Base-by-base conservation (phyloP, 1,139 yeast species). In the Saccharomyces hybrid region DNA sequence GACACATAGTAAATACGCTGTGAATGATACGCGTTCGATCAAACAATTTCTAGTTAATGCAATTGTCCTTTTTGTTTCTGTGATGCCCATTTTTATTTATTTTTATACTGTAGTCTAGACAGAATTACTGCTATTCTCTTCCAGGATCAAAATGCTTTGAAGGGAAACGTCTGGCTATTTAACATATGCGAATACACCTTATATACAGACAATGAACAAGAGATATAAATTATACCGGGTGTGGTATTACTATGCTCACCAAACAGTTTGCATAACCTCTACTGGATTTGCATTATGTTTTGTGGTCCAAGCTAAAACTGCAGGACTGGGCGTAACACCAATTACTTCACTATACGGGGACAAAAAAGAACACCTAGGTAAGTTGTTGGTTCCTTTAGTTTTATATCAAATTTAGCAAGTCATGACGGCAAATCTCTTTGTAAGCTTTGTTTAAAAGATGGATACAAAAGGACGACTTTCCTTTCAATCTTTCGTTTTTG, bases 281-380 rank as follows among this genome's bases (percentile, higher is more conserved):
- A 23, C 25, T 23, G 25, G 0, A 88, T 88, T 32, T 79, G 93
- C 3, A 78, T 89, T 50, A 79, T 89, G 84, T 78, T 88, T 55
- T 88, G 96, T 70, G 96, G 96, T 5, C 95, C 96, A 23, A 1
- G 96, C 97, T 3, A 89, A 89, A 68, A 88, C 96, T 0, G 96
- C 96, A 0, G 96, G 96, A 0, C 75, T 89, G 52, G 97, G 97
- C 48, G 95, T 89, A 1, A 86, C 96, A 1, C 75, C 89, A 54
- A 76, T 87, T 8, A 76, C 89, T 1, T 81, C 96, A 0, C 96
- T 89, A 69, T 89, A 88, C 67, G 95, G 95, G 7, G 71, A 81
- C 4, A 64, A 77, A 50, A 80, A 80, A 60, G 77, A 78, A 5
- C 75, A 81, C 59, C 73, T 88, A 58, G 97, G 96, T 26, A 79